phyloP scores from a whole-genome alignment of 2,329 filamentous ascomycete species.

The Penicillium sumatraense region DNA sequence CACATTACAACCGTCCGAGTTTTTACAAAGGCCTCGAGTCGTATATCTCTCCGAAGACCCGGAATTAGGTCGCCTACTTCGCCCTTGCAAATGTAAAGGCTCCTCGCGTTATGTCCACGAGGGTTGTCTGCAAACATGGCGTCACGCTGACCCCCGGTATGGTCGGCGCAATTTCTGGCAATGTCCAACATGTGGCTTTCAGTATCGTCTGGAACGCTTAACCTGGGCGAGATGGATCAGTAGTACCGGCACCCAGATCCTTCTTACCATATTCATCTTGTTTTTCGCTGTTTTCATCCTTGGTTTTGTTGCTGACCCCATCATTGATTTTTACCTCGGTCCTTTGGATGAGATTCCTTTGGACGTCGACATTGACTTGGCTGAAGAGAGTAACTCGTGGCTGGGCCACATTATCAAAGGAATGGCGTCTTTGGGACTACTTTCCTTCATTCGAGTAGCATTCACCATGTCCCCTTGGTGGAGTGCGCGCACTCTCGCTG shows the following conservation, averaged over 20 bases:
- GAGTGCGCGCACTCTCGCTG: conserved; percentile 71
- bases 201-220: conserved; percentile 78
- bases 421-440: conserved; percentile 81
- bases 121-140: conserved; percentile 82
- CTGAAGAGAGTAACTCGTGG: conserved; percentile 68
- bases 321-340: conserved; percentile 86
- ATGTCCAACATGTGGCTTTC: conserved; percentile 85
- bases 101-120: conserved; percentile 94
- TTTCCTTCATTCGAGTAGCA: conserved; percentile 83
- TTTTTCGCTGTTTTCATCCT: conserved; percentile 75
- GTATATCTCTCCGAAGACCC: conserved; percentile 76
- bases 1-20: conserved; percentile 61
- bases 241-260: conserved; percentile 68
- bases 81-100: conserved; percentile 92
- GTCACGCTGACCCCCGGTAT: conserved; percentile 70
- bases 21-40: conserved; percentile 63
- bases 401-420: conserved; percentile 85
- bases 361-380: conserved; percentile 17
- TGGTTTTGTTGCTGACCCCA: conserved; percentile 90
- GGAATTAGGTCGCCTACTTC: conserved; percentile 76
- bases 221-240: conserved; percentile 73
- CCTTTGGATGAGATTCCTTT: conserved; percentile 67
- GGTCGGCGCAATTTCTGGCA: conserved; percentile 75
- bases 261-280: conserved; percentile 74
- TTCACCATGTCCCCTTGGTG: conserved; percentile 71